Base-by-base conservation (phyloP, 23 red algal genomes). In the Gracilaria gracilis region DNA sequence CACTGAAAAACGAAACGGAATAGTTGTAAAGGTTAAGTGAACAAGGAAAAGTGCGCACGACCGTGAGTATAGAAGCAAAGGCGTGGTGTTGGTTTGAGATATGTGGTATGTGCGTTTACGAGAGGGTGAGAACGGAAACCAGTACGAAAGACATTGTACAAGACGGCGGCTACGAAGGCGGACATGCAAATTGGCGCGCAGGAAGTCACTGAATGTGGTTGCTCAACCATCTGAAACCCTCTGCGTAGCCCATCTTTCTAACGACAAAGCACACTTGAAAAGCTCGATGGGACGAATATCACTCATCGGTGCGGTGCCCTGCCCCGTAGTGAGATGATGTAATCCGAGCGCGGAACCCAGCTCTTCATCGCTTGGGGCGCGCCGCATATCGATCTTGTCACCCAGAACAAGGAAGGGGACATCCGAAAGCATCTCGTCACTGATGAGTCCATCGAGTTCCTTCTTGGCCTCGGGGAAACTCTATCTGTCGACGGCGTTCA, bases 321-420 rank as follows among this genome's bases (percentile, higher is more conserved):
- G 95, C 34, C 97, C 97, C 27, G 97, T 99, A 33, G 97, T 99
- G 59, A 99, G 69, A 29, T 96, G 94, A 71, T 95, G 93, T 40
- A 99, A 83, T 27, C 97, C 97, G 0, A 99, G 85, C 5, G 95
- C 75, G 23, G 88, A 89, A 57, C 97, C 94, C 73, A 99, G 79
- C 66, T 99, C 97, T 40, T 99, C 97, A 46, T 99, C 97, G 31
- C 88, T 82, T 6, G 94, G 94, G 49, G 97, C 97, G 17, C 92
- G 67, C 21, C 84, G 86, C 82, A 99, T 77, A 42, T 99, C 97
- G 66, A 99, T 99, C 79, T 99, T 99, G 62, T 99, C 96, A 29
- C 97, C 97, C 5, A 99, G 91, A 34, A 99, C 95, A 37, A 99
- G 95, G 80, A 99, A 99, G 25, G 97, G 97, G 29, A 99, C 97